Percentiles rank a stretch among this genome's conserved stretches.
Conservation (phyloP, 1,284 basidiomycete species). For the Malassezia dermatis region DNA sequence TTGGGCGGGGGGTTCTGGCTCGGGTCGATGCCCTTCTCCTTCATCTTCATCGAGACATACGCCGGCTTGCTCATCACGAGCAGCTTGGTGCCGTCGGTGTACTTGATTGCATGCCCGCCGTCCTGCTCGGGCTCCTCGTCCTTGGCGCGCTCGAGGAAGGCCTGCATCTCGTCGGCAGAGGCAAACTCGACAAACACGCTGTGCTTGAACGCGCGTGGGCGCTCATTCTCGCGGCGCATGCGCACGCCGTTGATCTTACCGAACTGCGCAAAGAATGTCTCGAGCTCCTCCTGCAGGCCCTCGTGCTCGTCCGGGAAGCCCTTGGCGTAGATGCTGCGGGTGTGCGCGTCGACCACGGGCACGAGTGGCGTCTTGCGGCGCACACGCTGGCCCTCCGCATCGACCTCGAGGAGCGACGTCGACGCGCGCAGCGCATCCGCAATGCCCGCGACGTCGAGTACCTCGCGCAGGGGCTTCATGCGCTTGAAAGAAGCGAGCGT, state of each 20-base stretch:
- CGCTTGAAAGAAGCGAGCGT: conserved; percentile 90
- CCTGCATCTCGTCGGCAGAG: conserved; percentile 60
- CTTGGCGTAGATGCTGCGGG: conserved; percentile 55
- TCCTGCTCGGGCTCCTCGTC: conserved; percentile 28
- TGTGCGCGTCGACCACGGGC: conserved; percentile 36
- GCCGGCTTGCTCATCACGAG: conserved; percentile 65
- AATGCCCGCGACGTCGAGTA: conserved; percentile 30
- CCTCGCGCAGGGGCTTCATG: conserved; percentile 58
- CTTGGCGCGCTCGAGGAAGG: conserved; percentile 66
- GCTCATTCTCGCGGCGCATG: conserved; percentile 60
- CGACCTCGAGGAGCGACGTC: conserved; percentile 59
- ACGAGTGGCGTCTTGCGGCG: conserved; percentile 56
- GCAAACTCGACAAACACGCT: conserved; percentile 88
- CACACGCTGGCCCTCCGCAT: conserved; percentile 63
- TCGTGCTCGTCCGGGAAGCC: conserved; percentile 70
- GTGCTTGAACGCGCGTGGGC: conserved; percentile 74
- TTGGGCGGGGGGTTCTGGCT: conserved; percentile 52
- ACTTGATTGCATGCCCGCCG: conserved; percentile 30
- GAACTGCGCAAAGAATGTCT: conserved; percentile 70
- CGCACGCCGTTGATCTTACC: conserved; percentile 75
- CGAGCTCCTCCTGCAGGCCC: conserved; percentile 64
- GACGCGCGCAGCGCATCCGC: conserved; percentile 28
- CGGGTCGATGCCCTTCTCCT: conserved; percentile 71
- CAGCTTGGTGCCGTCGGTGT: conserved; percentile 50
- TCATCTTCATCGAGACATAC: conserved; percentile 94